These are phyloP conservation scores for Botrytis hyacinthi DNA, from an alignment of 2,329 filamentous ascomycete genomes.

Conservation along the genomic window DNA sequence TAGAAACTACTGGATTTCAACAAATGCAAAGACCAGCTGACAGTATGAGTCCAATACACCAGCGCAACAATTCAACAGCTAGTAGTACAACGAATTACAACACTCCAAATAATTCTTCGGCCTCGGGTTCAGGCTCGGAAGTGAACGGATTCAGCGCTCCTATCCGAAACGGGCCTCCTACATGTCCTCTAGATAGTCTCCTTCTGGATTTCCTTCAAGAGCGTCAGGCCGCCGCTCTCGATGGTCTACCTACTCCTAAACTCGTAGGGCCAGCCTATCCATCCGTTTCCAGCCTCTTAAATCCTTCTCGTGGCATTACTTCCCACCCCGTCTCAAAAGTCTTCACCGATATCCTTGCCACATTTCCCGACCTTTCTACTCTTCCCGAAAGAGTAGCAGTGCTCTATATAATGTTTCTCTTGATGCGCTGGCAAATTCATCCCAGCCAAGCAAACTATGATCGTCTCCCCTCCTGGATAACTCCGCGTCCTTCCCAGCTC, in stretches of 20 bases:
- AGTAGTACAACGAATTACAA: constrained; percentile 33
- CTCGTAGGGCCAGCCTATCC: constrained; percentile 77
- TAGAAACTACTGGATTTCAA: constrained; percentile 40
- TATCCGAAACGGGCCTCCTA: constrained; percentile 62
- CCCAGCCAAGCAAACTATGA: constrained; percentile 79
- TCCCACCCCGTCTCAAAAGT: constrained; percentile 80
- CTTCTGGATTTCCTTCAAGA: constrained; percentile 76
- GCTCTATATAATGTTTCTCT: constrained; percentile 81
- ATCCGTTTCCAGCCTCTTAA: constrained; percentile 73
- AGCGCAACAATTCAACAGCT: constrained; percentile 31
- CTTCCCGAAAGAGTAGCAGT: constrained; percentile 80
- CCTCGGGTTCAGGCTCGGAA: constrained; percentile 33
- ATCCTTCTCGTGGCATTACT: constrained; percentile 60
- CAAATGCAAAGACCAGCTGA: constrained; percentile 23
- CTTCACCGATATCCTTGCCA: constrained; percentile 79
- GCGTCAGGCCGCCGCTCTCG: constrained; percentile 61
- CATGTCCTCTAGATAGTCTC: constrained; percentile 76
- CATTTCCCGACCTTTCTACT: constrained; percentile 76
- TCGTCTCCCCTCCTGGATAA: constrained; percentile 70
- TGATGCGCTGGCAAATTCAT: constrained; percentile 82
- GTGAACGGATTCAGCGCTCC: constrained; percentile 31
- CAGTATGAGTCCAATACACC: constrained; percentile 26
- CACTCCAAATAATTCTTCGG: constrained; percentile 23
- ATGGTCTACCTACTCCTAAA: constrained; percentile 62
- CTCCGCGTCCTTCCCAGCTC: constrained; percentile 65